Percentiles rank a stretch among this genome's conserved stretches.
These are phyloP conservation scores for Pinus tabuliformis DNA, from an alignment of 75 land plant species.

Conservation along the genomic window DNA sequence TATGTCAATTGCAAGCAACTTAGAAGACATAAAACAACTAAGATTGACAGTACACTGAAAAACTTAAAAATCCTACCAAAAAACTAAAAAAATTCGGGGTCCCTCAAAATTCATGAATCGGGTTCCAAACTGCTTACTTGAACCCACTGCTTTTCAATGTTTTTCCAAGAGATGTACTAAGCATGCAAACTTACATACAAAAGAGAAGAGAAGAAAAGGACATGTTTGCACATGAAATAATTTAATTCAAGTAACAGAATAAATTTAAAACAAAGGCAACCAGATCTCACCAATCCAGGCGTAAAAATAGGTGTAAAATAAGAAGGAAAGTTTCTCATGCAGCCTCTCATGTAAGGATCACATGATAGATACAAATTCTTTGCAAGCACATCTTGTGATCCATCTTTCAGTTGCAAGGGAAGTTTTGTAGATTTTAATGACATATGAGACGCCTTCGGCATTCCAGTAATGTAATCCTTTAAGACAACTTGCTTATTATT, in stretches of 20 bases:
- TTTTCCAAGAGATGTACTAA: neutral
- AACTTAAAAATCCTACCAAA: too few relatives aligned
- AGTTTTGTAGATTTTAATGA: slow-evolving; percentile 19
- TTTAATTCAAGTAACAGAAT: neutral
- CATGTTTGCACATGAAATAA: neutral
- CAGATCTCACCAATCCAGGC: slow-evolving; percentile 28
- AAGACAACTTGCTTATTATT: slow-evolving; percentile 37
- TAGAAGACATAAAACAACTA: neutral
- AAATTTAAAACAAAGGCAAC: neutral
- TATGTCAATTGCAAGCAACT: neutral
- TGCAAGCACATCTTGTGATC: slow-evolving; percentile 38
- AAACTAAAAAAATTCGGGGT: too few relatives aligned
- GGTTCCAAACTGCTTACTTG: too few relatives aligned
- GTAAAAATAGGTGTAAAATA: slow-evolving; percentile 22
- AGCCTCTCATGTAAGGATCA: slow-evolving; percentile 56
- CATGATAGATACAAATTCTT: slow-evolving; percentile 54
- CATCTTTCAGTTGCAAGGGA: slow-evolving; percentile 7
- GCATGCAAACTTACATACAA: neutral
- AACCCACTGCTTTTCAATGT: neutral
- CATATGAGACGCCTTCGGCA: slow-evolving; percentile 38
- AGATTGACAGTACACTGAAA: neutral
- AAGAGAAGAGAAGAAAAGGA: neutral
- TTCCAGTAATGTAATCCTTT: slow-evolving; percentile 27
- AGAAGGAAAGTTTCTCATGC: slow-evolving; percentile 43
- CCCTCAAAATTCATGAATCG: too few relatives aligned